Conservation (phyloP, 768 basidiomycete genomes). For the Chiua virens region DNA sequence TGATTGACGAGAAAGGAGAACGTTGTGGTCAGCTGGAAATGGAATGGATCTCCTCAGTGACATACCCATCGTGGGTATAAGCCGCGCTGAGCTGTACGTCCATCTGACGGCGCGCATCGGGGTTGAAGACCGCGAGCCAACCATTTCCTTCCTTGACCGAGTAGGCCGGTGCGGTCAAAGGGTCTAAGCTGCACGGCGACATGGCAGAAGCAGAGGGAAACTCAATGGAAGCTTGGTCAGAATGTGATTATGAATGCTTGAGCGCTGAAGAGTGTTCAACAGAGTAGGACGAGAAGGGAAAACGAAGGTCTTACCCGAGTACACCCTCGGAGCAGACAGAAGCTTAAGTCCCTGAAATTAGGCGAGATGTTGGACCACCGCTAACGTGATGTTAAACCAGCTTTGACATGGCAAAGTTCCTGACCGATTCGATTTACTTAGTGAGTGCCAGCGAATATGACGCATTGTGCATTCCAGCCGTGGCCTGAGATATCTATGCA, state of each 20-base stretch:
- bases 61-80: constrained; percentile 80
- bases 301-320: too few species aligned
- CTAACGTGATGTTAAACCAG: background rate
- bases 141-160: constrained; percentile 48
- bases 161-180: constrained; percentile 26
- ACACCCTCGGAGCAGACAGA: too few species aligned
- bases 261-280: background rate
- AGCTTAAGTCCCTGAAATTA: background rate
- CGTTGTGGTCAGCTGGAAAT: constrained; percentile 8
- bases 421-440: constrained; percentile 2
- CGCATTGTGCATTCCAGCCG: background rate
- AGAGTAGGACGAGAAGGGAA: too few species aligned
- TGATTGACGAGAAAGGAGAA: constrained; percentile 6
- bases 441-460: too few species aligned
- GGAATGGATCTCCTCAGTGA: constrained; percentile 10
- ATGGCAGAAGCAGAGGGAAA: constrained; percentile 7
- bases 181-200: constrained; percentile 26
- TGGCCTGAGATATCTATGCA: background rate
- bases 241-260: too few species aligned
- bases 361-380: background rate
- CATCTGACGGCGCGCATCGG: constrained; percentile 45
- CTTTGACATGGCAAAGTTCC: background rate
- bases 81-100: constrained; percentile 65
- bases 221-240: constrained; percentile 8
- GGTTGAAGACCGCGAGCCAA: constrained; percentile 56